Conservation (phyloP, 345 rosid species). For the Raphanus raphanistrum region DNA sequence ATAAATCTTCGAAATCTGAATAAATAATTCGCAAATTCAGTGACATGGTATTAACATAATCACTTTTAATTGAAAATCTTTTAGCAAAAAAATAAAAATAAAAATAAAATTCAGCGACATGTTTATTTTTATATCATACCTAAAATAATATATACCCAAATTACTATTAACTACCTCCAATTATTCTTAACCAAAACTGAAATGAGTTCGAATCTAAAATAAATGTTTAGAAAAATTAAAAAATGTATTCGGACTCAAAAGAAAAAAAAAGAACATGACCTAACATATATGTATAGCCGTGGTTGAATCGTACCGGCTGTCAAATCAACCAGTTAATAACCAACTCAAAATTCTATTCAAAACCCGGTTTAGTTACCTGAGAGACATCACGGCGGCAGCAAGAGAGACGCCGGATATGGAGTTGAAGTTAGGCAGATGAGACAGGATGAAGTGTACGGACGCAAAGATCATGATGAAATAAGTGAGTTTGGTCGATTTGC, state of each 20-base stretch:
- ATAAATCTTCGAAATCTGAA: no score
- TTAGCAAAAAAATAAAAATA: no score
- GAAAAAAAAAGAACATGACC: not conserved
- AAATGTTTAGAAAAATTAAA: no score
- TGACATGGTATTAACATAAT: no score
- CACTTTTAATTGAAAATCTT: no score
- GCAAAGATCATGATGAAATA: slow-evolving; percentile 80
- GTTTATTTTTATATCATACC: no score
- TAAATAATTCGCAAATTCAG: no score
- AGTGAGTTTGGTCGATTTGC: slow-evolving; percentile 53
- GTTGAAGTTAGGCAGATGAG: slow-evolving; percentile 84
- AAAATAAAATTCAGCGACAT: no score
- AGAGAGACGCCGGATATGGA: slow-evolving; percentile 67
- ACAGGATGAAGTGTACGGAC: slow-evolving; percentile 66
- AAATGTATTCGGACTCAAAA: no score
- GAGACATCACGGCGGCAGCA: slow-evolving; percentile 78
- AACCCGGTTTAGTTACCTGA: slow-evolving; percentile 47
- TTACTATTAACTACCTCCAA: no score
- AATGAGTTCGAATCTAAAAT: not conserved
- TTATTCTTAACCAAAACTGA: not conserved
- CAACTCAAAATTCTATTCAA: not conserved
- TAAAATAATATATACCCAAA: not conserved
- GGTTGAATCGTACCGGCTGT: not conserved
- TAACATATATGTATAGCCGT: not conserved
- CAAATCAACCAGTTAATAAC: not conserved